These are phyloP conservation scores for Penicillium concentricum DNA, from an alignment of 2,329 filamentous ascomycete species.

Conservation along the genomic window DNA sequence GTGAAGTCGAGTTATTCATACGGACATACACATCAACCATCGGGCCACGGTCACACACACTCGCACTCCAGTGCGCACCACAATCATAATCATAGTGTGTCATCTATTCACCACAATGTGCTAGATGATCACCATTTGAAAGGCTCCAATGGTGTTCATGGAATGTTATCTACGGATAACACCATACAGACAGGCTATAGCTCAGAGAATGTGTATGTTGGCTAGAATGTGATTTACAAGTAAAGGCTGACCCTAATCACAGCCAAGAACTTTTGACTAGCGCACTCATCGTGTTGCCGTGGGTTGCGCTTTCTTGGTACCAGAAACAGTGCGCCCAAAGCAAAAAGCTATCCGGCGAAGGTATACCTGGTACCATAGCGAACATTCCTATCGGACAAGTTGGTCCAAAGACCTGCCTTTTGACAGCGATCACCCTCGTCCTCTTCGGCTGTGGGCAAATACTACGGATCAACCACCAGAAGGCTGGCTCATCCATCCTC, in stretches of 20 bases:
- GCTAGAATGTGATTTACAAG: not conserved
- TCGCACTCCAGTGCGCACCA: constrained; percentile 38
- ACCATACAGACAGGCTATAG: not conserved
- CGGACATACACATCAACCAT: constrained; percentile 25
- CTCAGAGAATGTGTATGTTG: constrained; percentile 16
- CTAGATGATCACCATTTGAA: not conserved
- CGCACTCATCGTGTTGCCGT: constrained; percentile 42
- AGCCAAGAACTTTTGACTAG: constrained; percentile 52
- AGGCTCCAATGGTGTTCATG: not conserved
- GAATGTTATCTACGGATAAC: not conserved
- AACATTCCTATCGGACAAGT: constrained; percentile 16
- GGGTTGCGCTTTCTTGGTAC: constrained; percentile 40
- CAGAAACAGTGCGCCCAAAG: constrained; percentile 25
- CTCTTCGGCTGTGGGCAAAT: constrained; percentile 31
- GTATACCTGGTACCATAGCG: constrained; percentile 6
- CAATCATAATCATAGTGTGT: constrained; percentile 23
- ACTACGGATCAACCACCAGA: constrained; percentile 15
- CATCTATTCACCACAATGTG: constrained; percentile 16
- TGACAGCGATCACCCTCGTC: constrained; percentile 35
- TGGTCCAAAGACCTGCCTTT: constrained; percentile 22
- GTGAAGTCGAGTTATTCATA: constrained; percentile 21
- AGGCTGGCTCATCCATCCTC: constrained; percentile 1
- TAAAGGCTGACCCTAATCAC: constrained; percentile 20
- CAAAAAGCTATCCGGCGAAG: constrained; percentile 1
- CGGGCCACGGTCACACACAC: constrained; percentile 34